A percentile compares a stretch with the other conserved stretches of the same genome.
phyloP scores from a whole-genome alignment of 192 early-diverging fungal genomes.

The Podila horticola region DNA sequence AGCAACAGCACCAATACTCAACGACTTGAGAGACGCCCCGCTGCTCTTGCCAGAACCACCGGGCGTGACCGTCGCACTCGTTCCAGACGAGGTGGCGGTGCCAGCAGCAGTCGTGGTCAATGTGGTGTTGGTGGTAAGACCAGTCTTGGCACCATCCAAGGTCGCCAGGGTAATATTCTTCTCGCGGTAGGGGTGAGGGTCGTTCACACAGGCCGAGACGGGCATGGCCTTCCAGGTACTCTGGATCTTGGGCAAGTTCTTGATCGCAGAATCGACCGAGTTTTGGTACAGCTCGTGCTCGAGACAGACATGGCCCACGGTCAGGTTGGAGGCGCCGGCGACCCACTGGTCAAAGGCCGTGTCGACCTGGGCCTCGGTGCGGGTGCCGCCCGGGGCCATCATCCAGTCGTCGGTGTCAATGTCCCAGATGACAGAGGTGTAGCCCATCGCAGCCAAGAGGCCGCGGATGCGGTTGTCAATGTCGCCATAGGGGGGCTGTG shows the following conservation, averaged over 20 bases:
- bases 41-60: too few relatives aligned
- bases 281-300: slow-evolving; percentile 58
- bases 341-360: slow-evolving; percentile 52
- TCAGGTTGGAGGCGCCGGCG: slow-evolving; percentile 47
- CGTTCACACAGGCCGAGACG: slow-evolving; percentile 46
- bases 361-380: slow-evolving; percentile 44
- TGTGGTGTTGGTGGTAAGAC: not conserved
- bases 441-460: slow-evolving; percentile 39
- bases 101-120: not conserved
- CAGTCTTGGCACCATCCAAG: slow-evolving; percentile 23
- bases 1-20: too few relatives aligned
- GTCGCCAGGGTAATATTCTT: slow-evolving; percentile 26
- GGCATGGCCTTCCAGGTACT: slow-evolving; percentile 43
- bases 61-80: too few relatives aligned
- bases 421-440: slow-evolving; percentile 65
- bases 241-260: slow-evolving; percentile 49
- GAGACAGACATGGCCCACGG: slow-evolving; percentile 53
- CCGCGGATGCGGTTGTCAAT: slow-evolving; percentile 36
- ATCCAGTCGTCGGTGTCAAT: slow-evolving; percentile 64
- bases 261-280: slow-evolving; percentile 57
- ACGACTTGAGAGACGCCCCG: too few relatives aligned
- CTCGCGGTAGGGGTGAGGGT: slow-evolving; percentile 52
- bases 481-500: slow-evolving; percentile 43
- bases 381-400: slow-evolving; percentile 28
- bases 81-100: not conserved